A percentile compares a stretch with the other conserved stretches of the same genome.
These are phyloP conservation scores for Penicillium sp. DNA, from an alignment of 2,329 filamentous ascomycete species.

Conservation along the genomic window DNA sequence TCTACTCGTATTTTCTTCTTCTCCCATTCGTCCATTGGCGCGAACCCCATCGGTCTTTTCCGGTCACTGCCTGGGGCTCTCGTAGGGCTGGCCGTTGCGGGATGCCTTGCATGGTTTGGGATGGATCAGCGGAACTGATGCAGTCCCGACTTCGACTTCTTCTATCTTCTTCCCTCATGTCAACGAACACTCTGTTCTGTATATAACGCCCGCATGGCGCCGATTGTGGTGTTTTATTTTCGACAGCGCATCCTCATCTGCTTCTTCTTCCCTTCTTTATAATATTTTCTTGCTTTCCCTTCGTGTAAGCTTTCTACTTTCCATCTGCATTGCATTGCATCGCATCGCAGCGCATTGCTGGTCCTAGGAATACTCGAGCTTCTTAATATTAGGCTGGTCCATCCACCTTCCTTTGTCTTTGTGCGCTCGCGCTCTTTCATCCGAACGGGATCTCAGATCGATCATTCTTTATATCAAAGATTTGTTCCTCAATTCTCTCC, in stretches of 20 bases:
- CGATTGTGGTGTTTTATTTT: not conserved
- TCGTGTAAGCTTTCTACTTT: not conserved
- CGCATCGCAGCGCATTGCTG: not conserved
- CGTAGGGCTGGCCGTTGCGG: slow-evolving; percentile 23
- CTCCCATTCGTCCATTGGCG: slow-evolving; percentile 10
- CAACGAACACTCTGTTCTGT: not conserved
- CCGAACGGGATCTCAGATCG: not conserved
- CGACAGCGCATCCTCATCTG: not conserved
- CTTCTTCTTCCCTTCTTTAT: not conserved
- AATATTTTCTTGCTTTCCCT: not conserved
- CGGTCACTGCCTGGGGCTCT: slow-evolving; percentile 19
- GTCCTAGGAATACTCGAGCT: not conserved
- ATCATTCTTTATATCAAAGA: not conserved
- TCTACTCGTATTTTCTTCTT: not conserved
- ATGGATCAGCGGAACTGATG: not conserved
- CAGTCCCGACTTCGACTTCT: not conserved
- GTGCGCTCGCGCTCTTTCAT: not conserved
- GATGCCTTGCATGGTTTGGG: slow-evolving; percentile 6
- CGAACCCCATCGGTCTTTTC: slow-evolving; percentile 17
- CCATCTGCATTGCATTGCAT: not conserved
- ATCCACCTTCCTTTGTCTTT: not conserved
- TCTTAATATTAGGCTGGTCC: not conserved
- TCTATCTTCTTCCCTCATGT: not conserved
- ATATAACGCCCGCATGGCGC: slow-evolving; percentile 4
- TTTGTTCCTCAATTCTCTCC: not conserved